phyloP scores from a whole-genome alignment of 2,329 filamentous ascomycete species.

The Chaetomiaceae sp. region DNA sequence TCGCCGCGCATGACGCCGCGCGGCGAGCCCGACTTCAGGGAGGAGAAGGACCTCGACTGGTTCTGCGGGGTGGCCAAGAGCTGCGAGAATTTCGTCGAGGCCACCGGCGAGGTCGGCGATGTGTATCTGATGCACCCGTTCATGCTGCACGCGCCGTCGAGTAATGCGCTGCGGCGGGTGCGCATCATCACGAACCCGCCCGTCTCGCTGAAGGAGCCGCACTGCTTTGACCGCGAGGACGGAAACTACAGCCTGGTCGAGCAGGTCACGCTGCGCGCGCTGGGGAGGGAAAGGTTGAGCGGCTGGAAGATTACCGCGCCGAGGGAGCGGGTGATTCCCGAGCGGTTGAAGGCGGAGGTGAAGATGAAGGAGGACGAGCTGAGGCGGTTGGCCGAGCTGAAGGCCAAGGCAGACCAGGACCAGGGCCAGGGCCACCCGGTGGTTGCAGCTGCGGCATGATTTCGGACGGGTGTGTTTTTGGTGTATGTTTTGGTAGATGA shows the following conservation, averaged over 20 bases:
- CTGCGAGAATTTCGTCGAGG: constrained; percentile 49
- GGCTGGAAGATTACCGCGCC: constrained; percentile 49
- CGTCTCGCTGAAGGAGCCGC: constrained; percentile 47
- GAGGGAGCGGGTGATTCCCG: constrained; percentile 47
- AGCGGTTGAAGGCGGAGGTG: constrained; percentile 43
- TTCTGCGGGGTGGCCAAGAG: constrained; percentile 37
- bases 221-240: constrained; percentile 45
- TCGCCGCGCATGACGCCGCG: constrained; percentile 60
- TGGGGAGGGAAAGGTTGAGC: constrained; percentile 42
- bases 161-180: constrained; percentile 37
- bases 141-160: constrained; percentile 53
- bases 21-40: constrained; percentile 41
- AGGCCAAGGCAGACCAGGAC: constrained; percentile 12
- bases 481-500: background rate
- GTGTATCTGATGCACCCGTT: constrained; percentile 56
- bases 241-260: constrained; percentile 52
- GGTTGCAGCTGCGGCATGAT: constrained; percentile 12
- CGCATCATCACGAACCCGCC: constrained; percentile 55
- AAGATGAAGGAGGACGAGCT: constrained; percentile 48
- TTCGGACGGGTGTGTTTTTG: background rate
- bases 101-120: constrained; percentile 49
- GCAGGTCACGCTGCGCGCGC: constrained; percentile 45
- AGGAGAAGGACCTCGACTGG: constrained; percentile 42
- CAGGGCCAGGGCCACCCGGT: constrained; percentile 6
- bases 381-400: constrained; percentile 37